These are phyloP conservation scores for Xylaria sp. DNA, from an alignment of 2,329 filamentous ascomycete species.

Conservation along the genomic window DNA sequence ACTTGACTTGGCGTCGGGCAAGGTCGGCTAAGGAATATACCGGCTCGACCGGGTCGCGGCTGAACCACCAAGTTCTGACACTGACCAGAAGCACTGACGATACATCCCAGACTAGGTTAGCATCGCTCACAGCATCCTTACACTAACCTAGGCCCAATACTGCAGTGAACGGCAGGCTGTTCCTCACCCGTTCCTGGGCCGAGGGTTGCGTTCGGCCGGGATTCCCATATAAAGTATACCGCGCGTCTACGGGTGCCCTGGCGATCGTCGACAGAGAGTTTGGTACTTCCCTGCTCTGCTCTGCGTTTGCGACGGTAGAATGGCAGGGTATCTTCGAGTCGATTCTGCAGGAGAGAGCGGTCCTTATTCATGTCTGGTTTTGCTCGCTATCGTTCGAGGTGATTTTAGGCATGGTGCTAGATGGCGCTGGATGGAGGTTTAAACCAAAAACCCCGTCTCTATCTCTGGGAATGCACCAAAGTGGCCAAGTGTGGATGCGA, in stretches of 20 bases:
- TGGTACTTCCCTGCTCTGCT: neutral
- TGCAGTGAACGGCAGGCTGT: neutral
- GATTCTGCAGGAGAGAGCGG: no score
- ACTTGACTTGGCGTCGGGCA: neutral
- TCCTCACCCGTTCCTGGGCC: neutral
- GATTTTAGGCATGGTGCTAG: no score
- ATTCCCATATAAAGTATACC: conserved; percentile 10
- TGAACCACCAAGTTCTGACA: neutral
- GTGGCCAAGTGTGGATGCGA: neutral
- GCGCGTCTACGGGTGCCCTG: neutral
- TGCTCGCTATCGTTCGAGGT: no score
- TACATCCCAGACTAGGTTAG: no score
- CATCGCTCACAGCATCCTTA: no score
- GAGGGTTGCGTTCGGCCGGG: neutral
- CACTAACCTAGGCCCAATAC: no score
- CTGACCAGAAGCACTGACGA: no score
- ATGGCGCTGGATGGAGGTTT: no score
- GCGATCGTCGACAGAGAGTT: neutral
- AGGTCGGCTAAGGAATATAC: conserved; percentile 5
- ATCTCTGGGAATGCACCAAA: no score
- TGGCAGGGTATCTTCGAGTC: neutral
- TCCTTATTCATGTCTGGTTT: no score
- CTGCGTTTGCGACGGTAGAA: neutral
- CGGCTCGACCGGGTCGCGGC: conserved; percentile 4
- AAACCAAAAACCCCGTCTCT: no score